A percentile compares a stretch with the other conserved stretches of the same genome.
Evolutionary conservation across 1,284 basidiomycete species (phyloP).

Genomic region (Trichosporon ovoides): DNA sequence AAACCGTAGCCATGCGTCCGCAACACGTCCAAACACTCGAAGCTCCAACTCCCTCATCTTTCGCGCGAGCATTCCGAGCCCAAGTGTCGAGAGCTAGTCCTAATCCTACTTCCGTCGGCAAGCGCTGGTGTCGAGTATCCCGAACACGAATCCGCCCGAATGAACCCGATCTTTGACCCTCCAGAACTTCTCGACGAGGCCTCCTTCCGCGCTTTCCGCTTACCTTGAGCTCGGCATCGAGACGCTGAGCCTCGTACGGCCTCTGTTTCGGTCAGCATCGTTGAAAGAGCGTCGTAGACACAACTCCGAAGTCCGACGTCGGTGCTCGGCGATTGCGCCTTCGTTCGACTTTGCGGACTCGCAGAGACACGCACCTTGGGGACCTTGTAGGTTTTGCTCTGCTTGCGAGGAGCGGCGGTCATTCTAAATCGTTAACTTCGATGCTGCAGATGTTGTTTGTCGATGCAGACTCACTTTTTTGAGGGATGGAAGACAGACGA

Average conservation of each 20-base stretch:
- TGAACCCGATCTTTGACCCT: neutral
- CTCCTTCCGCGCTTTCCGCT: slow-evolving; percentile 21
- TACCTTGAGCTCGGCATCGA: slow-evolving; percentile 98
- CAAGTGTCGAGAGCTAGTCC: too few species aligned
- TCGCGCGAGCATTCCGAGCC: neutral
- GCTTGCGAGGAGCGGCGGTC: slow-evolving; percentile 11
- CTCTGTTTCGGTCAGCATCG: slow-evolving; percentile 37
- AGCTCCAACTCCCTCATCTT: too few species aligned
- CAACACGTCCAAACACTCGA: too few species aligned
- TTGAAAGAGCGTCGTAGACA: too few species aligned
- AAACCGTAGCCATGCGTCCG: too few species aligned
- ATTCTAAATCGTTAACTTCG: neutral
- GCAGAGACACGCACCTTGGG: neutral
- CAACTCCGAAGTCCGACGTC: too few species aligned
- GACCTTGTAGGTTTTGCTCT: slow-evolving; percentile 65
- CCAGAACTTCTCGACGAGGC: slow-evolving; percentile 4
- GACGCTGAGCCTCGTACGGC: slow-evolving; percentile 95
- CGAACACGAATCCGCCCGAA: too few species aligned
- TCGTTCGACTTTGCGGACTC: neutral
- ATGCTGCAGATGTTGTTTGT: neutral
- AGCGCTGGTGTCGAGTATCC: too few species aligned
- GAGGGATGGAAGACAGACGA: too few species aligned
- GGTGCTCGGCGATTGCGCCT: too few species aligned
- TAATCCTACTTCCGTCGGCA: too few species aligned
- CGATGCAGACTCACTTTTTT: neutral